Percentiles rank a stretch among this genome's conserved stretches.
Evolutionary conservation across 2,329 filamentous ascomycete species (phyloP).

Genomic region (Phaeoacremonium minimum): DNA sequence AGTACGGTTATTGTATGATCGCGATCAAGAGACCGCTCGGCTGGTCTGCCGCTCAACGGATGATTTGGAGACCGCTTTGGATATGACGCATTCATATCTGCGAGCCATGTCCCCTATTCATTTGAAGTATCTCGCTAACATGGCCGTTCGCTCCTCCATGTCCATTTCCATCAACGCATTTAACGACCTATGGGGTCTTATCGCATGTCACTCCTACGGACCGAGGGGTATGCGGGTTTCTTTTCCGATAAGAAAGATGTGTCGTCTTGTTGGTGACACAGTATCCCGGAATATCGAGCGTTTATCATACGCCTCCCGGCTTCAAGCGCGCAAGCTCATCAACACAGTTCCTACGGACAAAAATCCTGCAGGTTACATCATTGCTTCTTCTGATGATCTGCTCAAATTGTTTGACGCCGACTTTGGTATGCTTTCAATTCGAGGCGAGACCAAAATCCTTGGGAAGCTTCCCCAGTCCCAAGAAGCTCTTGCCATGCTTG

Average conservation of each 20-base stretch:
- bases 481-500: slow-evolving; percentile 77
- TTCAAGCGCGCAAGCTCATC: slow-evolving; percentile 84
- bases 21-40: slow-evolving; percentile 73
- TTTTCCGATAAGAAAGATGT: slow-evolving; percentile 90
- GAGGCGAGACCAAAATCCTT: slow-evolving; percentile 83
- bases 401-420: slow-evolving; percentile 83
- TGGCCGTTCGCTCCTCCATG: slow-evolving; percentile 92
- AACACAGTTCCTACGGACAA: slow-evolving; percentile 76
- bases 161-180: slow-evolving; percentile 90
- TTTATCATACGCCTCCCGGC: slow-evolving; percentile 76
- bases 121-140: slow-evolving; percentile 80
- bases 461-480: slow-evolving; percentile 72
- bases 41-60: slow-evolving; percentile 74
- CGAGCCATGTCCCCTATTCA: slow-evolving; percentile 90
- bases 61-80: slow-evolving; percentile 70
- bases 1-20: slow-evolving; percentile 80
- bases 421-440: slow-evolving; percentile 78
- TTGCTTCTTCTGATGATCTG: slow-evolving; percentile 82
- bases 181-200: slow-evolving; percentile 79
- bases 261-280: slow-evolving; percentile 78
- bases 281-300: slow-evolving; percentile 85
- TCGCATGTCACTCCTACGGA: slow-evolving; percentile 82
- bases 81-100: slow-evolving; percentile 80
- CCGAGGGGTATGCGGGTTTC: slow-evolving; percentile 79
- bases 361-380: slow-evolving; percentile 85